phyloP scores from a whole-genome alignment of 306 rosid genomes.

The Fragaria ananassa region DNA sequence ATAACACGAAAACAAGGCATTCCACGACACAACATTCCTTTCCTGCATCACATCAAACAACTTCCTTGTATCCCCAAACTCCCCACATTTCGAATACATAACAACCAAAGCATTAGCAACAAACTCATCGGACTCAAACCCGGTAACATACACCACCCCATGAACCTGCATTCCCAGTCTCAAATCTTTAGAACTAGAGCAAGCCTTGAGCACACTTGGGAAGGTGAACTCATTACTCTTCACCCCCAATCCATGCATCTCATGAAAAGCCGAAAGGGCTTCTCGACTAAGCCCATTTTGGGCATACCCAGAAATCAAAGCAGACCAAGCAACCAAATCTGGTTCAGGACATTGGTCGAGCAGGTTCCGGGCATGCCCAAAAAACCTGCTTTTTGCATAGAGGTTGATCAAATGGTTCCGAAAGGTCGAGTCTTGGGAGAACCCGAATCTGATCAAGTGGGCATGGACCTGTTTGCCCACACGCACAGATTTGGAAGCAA shows the following conservation, averaged over 20 bases:
- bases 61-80: constrained; percentile 58
- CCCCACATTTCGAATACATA: constrained; percentile 74
- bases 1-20: constrained; percentile 73
- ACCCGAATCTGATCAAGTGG: constrained; percentile 60
- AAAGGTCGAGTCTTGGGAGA: constrained; percentile 38
- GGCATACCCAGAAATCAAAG: constrained; percentile 76
- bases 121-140: constrained; percentile 72
- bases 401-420: constrained; percentile 46
- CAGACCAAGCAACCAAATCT: constrained; percentile 72
- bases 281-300: constrained; percentile 59
- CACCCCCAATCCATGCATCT: constrained; percentile 52
- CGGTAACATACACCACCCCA: constrained; percentile 50
- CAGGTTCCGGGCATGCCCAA: constrained; percentile 61
- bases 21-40: constrained; percentile 73
- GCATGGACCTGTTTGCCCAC: constrained; percentile 64
- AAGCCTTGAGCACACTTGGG: constrained; percentile 73
- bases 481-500: constrained; percentile 45
- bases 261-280: constrained; percentile 54
- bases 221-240: constrained; percentile 71
- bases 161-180: constrained; percentile 60
- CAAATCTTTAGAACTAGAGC: constrained; percentile 55
- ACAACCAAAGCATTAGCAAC: constrained; percentile 82
- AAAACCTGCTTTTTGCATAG: constrained; percentile 44
- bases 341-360: constrained; percentile 53
- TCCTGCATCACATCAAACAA: constrained; percentile 50